These are phyloP conservation scores for Hypoxylon sp. DNA, from an alignment of 2,329 filamentous ascomycete genomes.

Conservation along the genomic window DNA sequence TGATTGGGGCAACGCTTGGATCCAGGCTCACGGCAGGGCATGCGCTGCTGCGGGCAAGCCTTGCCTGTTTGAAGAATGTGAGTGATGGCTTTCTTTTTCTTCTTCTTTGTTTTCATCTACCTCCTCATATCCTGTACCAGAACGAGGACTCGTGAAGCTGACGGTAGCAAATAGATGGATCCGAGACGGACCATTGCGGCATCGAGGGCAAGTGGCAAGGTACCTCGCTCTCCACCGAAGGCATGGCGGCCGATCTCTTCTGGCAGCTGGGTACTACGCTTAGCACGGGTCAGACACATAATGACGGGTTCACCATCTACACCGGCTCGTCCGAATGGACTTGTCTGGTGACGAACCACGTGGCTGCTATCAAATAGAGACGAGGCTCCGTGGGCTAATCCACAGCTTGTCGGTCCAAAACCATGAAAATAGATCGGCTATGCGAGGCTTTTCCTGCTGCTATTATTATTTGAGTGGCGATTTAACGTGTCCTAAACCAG, in stretches of 20 bases:
- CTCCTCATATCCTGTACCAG: no score
- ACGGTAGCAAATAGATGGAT: slow-evolving; percentile 43
- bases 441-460: background rate
- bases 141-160: background rate
- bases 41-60: slow-evolving; percentile 56
- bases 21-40: slow-evolving; percentile 53
- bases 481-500: no score
- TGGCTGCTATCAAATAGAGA: slow-evolving; percentile 49
- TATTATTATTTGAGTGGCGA: background rate
- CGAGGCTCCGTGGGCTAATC: background rate
- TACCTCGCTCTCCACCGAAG: slow-evolving; percentile 45
- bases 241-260: slow-evolving; percentile 49
- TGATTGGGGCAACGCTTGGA: slow-evolving; percentile 54
- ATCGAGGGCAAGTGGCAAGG: slow-evolving; percentile 49
- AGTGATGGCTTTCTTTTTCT: no score
- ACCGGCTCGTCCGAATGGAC: slow-evolving; percentile 56
- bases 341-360: slow-evolving; percentile 60
- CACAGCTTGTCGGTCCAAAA: background rate
- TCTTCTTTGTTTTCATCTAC: no score
- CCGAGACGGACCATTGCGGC: slow-evolving; percentile 45
- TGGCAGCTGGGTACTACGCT: slow-evolving; percentile 51
- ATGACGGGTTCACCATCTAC: slow-evolving; percentile 61
- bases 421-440: background rate
- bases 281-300: slow-evolving; percentile 56
- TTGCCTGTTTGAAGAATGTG: slow-evolving; percentile 57